Evolutionary conservation across 164 flowering plant species (phyloP).

Genomic region (Akebia trifoliata): DNA sequence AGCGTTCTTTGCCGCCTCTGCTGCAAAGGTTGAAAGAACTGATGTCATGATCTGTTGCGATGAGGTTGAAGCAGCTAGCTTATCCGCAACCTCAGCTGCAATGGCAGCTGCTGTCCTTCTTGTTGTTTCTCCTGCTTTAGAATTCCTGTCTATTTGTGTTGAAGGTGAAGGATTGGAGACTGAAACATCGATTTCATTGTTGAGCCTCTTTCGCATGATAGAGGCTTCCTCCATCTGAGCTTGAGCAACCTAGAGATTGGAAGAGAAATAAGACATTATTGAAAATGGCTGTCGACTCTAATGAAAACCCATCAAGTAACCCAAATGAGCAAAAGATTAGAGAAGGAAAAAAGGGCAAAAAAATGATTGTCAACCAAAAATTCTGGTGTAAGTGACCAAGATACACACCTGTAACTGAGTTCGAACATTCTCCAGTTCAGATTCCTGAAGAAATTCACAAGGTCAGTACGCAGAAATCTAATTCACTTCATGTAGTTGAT

Average conservation of each 20-base stretch:
- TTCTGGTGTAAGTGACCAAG: not conserved
- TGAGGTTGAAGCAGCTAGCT: constrained; percentile 80
- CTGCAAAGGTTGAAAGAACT: constrained; percentile 88
- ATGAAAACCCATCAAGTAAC: not conserved
- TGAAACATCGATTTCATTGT: constrained; percentile 44
- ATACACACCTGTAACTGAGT: constrained; percentile 85
- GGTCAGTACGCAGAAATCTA: constrained; percentile 15
- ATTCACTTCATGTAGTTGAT: not conserved
- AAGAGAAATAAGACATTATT: not conserved
- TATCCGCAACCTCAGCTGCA: constrained; percentile 95
- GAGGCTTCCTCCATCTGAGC: constrained; percentile 68
- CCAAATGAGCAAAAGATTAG: too few species aligned
- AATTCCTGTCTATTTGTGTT: constrained; percentile 21
- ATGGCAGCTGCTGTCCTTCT: constrained; percentile 72
- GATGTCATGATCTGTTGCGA: constrained; percentile 86
- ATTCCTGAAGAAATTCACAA: constrained; percentile 50
- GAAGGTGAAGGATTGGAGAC: constrained; percentile 30
- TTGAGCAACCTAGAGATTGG: constrained; percentile 58
- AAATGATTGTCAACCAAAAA: not conserved
- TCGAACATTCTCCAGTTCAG: constrained; percentile 84
- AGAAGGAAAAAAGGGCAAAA: not conserved
- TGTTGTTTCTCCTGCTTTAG: constrained; percentile 34
- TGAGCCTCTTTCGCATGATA: constrained; percentile 57
- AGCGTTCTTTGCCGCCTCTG: constrained; percentile 74
- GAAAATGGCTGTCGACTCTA: too few species aligned